Base-by-base conservation (phyloP, 2,329 filamentous ascomycete genomes). In the Beauveria australis region DNA sequence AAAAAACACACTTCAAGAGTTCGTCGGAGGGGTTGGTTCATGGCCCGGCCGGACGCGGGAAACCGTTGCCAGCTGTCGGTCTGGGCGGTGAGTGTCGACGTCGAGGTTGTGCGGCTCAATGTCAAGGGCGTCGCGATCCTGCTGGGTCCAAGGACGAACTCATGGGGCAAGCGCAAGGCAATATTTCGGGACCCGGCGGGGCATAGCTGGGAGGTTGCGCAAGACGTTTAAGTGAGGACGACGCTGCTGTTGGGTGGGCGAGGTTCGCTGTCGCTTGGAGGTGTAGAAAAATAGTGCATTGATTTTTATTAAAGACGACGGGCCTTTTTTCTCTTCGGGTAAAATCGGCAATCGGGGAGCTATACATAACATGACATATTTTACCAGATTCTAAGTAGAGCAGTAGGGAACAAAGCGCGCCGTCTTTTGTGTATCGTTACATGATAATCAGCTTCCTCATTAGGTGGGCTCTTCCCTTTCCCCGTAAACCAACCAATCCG, bases 141-240 rank as follows among this genome's bases (percentile, higher is more conserved):
- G 40, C 58, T 43, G 3, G 58, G 55, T 18, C 59, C 63, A 18
- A 52, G 60, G 53, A 52, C 51, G 41, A 64, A 62, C 59, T 63
- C 60, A 2, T 64, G 62, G 60, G 61, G 61, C 2, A 49, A 61
- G 60, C 49, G 53, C 6, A 53, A 53, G 5, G 63, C 59, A n/a
- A 62, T 62, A 1, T 64, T 64, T 62, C 55, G 63, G 54, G 60
- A 64, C 44, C 63, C 63, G 33, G 52, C 61, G 2, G 63, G 63
- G 3, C 62, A 63, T 37, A 61, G 18, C 28, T 60, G 62, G 60
- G 59, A 63, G 56, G 37, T 63, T 58, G 62, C 63, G 41, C 52
- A 64, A 33, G 60, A 61, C 3, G 56, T 61, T 7, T 37, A 33
- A 33, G 0, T 12, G 10, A 37, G 33, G 33, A 37, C 33, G 33